Conservation (phyloP, 192 early-diverging fungal genomes). For the Oehlia diaphana region DNA sequence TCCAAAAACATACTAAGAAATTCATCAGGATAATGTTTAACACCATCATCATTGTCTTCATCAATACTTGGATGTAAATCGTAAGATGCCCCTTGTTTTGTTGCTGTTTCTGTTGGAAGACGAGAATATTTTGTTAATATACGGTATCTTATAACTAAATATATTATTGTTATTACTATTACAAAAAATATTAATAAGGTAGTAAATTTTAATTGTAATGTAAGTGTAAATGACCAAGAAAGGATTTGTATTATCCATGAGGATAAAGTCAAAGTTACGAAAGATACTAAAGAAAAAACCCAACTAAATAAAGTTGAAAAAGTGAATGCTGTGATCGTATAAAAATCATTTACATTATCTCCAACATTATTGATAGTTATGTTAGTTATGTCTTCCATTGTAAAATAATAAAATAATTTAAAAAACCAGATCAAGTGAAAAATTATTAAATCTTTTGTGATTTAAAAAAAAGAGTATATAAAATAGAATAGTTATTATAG, state of each 20-base stretch:
- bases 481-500: too few species aligned
- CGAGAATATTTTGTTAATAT: conserved; percentile 74
- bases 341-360: background rate
- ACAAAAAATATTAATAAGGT: conserved; percentile 41
- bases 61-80: conserved; percentile 75
- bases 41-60: conserved; percentile 51
- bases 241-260: conserved; percentile 52
- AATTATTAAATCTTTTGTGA: too few species aligned
- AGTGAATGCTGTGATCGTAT: conserved; percentile 12
- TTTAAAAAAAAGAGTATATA: too few species aligned
- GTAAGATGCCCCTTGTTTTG: conserved; percentile 50
- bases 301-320: conserved; percentile 30
- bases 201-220: conserved; percentile 62
- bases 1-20: conserved; percentile 81
- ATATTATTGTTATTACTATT: conserved; percentile 35
- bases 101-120: conserved; percentile 51
- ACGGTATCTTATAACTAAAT: conserved; percentile 67
- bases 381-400: too few species aligned
- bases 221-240: conserved; percentile 66
- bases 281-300: conserved; percentile 44
- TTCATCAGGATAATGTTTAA: conserved; percentile 64
- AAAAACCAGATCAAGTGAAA: too few species aligned
- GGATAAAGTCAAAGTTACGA: conserved; percentile 55
- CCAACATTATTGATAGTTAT: too few species aligned
- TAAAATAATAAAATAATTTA: too few species aligned